These are phyloP conservation scores for Peronosclerospora sorghi DNA, from an alignment of 352 stramenopile genomes.

Conservation along the genomic window DNA sequence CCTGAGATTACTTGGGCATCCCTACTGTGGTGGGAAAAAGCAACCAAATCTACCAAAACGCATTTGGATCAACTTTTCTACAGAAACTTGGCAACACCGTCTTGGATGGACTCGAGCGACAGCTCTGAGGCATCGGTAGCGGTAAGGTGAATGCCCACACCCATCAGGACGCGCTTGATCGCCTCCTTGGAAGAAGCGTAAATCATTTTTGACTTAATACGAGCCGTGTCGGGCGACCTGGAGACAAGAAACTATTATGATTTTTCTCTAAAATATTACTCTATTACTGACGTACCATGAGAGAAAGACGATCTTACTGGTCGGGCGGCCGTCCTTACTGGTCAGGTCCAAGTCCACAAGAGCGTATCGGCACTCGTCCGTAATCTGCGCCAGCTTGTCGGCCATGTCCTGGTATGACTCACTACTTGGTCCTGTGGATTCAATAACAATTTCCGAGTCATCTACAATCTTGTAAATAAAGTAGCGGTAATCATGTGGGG, in stretches of 20 bases:
- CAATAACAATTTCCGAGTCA: slow-evolving; percentile 90
- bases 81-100: slow-evolving; percentile 82
- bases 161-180: slow-evolving; percentile 89
- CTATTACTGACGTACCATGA: slow-evolving; percentile 62
- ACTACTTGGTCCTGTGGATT: slow-evolving; percentile 55
- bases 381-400: slow-evolving; percentile 57
- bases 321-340: slow-evolving; percentile 82
- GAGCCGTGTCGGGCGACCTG: slow-evolving; percentile 87
- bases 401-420: slow-evolving; percentile 87
- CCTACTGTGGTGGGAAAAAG: slow-evolving; percentile 3
- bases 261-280: no score
- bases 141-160: slow-evolving; percentile 92
- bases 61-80: slow-evolving; percentile 39
- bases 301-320: slow-evolving; percentile 87
- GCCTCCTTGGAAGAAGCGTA: slow-evolving; percentile 92
- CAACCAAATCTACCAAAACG: slow-evolving; percentile 22
- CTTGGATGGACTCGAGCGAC: slow-evolving; percentile 62
- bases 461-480: slow-evolving; percentile 94
- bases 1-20: slow-evolving; percentile 24
- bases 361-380: slow-evolving; percentile 79
- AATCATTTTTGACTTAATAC: slow-evolving; percentile 92
- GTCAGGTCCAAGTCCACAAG: slow-evolving; percentile 85
- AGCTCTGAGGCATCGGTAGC: slow-evolving; percentile 87
- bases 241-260: not conserved
- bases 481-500: slow-evolving; percentile 88